phyloP scores from a whole-genome alignment of 2,329 filamentous ascomycete genomes.

The Aotearoamyces nothofagi region DNA sequence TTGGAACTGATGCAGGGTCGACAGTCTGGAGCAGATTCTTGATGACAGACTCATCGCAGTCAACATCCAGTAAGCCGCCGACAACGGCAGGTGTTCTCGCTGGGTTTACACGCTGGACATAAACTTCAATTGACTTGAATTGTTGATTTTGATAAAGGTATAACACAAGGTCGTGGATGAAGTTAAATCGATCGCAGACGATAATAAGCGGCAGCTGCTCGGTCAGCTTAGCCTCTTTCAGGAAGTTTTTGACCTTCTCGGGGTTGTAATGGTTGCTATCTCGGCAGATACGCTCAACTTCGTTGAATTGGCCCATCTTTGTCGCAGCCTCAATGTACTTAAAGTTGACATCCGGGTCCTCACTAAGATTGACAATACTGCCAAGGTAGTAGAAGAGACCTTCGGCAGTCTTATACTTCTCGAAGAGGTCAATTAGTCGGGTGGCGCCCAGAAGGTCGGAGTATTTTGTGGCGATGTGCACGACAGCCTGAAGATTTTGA shows the following conservation, averaged over 20 bases:
- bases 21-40: slow-evolving; percentile 81
- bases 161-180: slow-evolving; percentile 89
- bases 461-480: slow-evolving; percentile 95
- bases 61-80: slow-evolving; percentile 85
- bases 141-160: slow-evolving; percentile 99
- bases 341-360: slow-evolving; percentile 93
- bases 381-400: slow-evolving; percentile 97
- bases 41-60: slow-evolving; percentile 93
- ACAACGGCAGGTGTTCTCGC: slow-evolving; percentile 81
- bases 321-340: slow-evolving; percentile 99
- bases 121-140: slow-evolving; percentile 96
- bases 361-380: slow-evolving; percentile 91
- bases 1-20: slow-evolving; percentile 70
- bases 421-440: slow-evolving; percentile 79
- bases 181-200: slow-evolving; percentile 98
- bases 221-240: slow-evolving; percentile 85
- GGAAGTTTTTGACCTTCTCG: slow-evolving; percentile 97
- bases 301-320: slow-evolving; percentile 81
- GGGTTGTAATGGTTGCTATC: slow-evolving; percentile 84
- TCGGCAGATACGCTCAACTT: slow-evolving; percentile 93
- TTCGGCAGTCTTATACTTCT: slow-evolving; percentile 95
- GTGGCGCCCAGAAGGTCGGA: slow-evolving; percentile 85
- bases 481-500: slow-evolving; percentile 87
- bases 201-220: slow-evolving; percentile 96
- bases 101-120: slow-evolving; percentile 94